Conservation (phyloP, 805 yeast genomes). For the Metahyphopichia silvanorum region DNA sequence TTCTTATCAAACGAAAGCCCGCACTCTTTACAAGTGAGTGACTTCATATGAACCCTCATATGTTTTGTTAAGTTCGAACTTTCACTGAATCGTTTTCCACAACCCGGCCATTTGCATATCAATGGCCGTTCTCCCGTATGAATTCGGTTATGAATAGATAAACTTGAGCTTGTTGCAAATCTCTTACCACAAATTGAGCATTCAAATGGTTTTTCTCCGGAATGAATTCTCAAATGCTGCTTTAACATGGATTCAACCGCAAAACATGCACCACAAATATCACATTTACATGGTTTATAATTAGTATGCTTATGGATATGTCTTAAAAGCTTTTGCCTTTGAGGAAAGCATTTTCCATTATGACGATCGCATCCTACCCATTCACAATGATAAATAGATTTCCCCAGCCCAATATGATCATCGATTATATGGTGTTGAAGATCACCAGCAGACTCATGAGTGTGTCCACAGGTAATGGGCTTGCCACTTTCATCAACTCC, state of each 20-base stretch:
- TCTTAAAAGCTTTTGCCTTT: conserved; percentile 80
- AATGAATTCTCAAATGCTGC: conserved; percentile 81
- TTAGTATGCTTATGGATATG: conserved; percentile 89
- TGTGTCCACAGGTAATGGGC: conserved; percentile 45
- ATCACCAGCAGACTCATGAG: conserved; percentile 53
- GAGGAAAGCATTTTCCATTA: conserved; percentile 59
- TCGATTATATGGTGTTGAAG: conserved; percentile 69
- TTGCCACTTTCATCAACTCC: conserved; percentile 25
- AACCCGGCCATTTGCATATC: conserved; percentile 72
- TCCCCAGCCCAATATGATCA: conserved; percentile 72
- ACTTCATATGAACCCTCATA: conserved; percentile 68
- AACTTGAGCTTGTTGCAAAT: conserved; percentile 79
- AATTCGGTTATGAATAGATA: conserved; percentile 77
- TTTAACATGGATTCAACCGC: conserved; percentile 74
- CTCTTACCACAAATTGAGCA: conserved; percentile 73
- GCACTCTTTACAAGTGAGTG: conserved; percentile 50
- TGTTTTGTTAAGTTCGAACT: conserved; percentile 87
- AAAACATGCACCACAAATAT: conserved; percentile 64
- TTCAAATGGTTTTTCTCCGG: conserved; percentile 83
- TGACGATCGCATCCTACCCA: conserved; percentile 79
- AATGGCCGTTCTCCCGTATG: conserved; percentile 93
- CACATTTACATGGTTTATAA: conserved; percentile 75
- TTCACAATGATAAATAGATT: conserved; percentile 62
- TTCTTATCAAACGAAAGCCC: conserved; percentile 48
- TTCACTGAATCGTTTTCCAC: conserved; percentile 84